Evolutionary conservation across 371 early-diverging fungal species (phyloP).

Genomic region (Syncephalastrum sp.): DNA sequence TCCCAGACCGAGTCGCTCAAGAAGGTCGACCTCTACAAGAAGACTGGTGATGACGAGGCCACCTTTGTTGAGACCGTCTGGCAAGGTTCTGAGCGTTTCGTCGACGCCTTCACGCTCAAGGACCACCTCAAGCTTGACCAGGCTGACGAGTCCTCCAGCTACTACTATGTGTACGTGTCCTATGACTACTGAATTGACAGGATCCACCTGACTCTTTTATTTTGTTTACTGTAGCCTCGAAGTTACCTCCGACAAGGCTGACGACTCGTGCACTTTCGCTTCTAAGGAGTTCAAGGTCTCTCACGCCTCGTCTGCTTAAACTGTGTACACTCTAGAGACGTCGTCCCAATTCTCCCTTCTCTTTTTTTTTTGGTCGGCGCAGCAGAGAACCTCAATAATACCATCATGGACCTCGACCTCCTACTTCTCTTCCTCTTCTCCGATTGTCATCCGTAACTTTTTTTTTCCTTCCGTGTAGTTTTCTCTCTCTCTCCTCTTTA

Average conservation of each 20-base stretch:
- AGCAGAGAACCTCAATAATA: too few species aligned
- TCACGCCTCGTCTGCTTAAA: too few species aligned
- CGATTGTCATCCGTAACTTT: too few species aligned
- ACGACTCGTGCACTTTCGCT: not conserved
- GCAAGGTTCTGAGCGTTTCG: conserved; percentile 29
- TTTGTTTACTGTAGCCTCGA: conserved; percentile 1
- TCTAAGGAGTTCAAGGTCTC: too few species aligned
- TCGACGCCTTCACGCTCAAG: conserved; percentile 34
- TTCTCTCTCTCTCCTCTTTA: too few species aligned
- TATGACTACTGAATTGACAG: too few species aligned
- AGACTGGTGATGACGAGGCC: conserved; percentile 14
- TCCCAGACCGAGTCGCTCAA: conserved; percentile 38
- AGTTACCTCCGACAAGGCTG: not conserved
- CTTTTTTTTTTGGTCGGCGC: too few species aligned
- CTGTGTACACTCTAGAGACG: too few species aligned
- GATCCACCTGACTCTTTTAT: not conserved
- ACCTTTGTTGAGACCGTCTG: conserved; percentile 26
- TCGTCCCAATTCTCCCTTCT: too few species aligned
- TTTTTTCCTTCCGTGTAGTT: too few species aligned
- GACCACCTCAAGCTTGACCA: conserved; percentile 35
- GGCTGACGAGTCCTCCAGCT: conserved; percentile 24
- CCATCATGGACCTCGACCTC: too few species aligned
- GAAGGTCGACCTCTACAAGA: conserved; percentile 45
- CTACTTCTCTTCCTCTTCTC: too few species aligned
- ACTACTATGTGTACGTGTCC: conserved; percentile 15